Evolutionary conservation across 2,329 filamentous ascomycete genomes (phyloP).

Genomic region (Arthroderma sp.): DNA sequence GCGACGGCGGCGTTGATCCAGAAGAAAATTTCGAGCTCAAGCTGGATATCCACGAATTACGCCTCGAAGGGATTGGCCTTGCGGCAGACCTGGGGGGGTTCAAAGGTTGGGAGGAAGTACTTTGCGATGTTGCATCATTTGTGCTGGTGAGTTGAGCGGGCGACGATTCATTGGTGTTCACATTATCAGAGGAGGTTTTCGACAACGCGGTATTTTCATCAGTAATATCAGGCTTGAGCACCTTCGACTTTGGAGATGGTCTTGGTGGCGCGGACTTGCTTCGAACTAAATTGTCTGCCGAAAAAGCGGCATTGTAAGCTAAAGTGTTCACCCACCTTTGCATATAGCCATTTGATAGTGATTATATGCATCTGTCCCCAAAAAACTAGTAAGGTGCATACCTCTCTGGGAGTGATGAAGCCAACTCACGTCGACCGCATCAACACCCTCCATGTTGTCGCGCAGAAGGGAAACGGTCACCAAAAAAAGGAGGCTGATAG

Average conservation of each 20-base stretch:
- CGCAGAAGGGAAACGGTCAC: not conserved
- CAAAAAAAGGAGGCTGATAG: not conserved
- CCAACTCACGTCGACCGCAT: constrained; percentile 81
- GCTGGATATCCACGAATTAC: constrained; percentile 83
- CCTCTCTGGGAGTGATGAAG: constrained; percentile 76
- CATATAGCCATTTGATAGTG: not conserved
- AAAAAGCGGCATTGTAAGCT: constrained; percentile 2
- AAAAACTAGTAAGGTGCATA: constrained; percentile 29
- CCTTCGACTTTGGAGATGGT: not conserved
- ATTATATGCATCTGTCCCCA: too few species aligned
- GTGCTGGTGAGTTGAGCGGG: not conserved
- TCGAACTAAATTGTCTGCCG: constrained; percentile 22
- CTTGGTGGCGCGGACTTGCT: constrained; percentile 23
- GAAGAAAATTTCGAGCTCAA: constrained; percentile 86
- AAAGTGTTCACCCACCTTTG: not conserved
- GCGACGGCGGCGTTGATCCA: constrained; percentile 28
- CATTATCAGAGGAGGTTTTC: too few species aligned
- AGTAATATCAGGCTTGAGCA: not conserved
- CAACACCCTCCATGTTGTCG: constrained; percentile 58
- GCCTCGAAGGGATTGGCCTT: constrained; percentile 22
- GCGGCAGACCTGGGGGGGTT: not conserved
- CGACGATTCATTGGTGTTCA: too few species aligned
- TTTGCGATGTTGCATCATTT: not conserved
- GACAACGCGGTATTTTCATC: too few species aligned
- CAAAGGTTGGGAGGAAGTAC: not conserved